These are phyloP conservation scores for Thuja plicata DNA, from an alignment of 83 land plant species.

Conservation along the genomic window DNA sequence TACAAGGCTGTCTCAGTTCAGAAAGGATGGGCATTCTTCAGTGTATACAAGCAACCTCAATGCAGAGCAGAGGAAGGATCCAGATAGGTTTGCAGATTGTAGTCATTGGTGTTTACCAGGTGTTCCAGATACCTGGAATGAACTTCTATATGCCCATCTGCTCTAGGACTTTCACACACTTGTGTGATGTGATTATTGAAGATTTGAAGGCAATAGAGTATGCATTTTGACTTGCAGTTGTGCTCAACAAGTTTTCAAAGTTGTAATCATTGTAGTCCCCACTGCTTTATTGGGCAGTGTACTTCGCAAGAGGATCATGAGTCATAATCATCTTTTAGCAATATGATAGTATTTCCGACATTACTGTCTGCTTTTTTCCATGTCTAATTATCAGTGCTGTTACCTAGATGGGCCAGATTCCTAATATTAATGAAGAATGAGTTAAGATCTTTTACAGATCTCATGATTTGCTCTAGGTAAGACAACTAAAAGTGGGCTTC, in stretches of 20 bases:
- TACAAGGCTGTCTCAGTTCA: conserved; percentile 40
- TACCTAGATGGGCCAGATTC: neutral
- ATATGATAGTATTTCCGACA: neutral
- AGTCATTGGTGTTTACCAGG: conserved; percentile 47
- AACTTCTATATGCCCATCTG: neutral
- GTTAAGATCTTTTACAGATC: neutral
- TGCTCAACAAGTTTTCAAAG: neutral
- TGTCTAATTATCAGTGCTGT: neutral
- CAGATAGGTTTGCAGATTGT: conserved; percentile 17
- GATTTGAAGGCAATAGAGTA: neutral
- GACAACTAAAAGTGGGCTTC: neutral
- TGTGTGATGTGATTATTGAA: neutral
- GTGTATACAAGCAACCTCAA: conserved; percentile 26
- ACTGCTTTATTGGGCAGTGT: neutral
- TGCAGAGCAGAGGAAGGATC: conserved; percentile 14
- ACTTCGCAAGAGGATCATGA: neutral
- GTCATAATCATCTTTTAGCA: neutral
- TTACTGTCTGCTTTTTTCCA: neutral
- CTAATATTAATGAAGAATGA: neutral
- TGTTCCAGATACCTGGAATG: conserved; percentile 45
- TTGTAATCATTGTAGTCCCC: neutral
- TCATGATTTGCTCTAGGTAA: neutral
- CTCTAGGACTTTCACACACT: neutral
- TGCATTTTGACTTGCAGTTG: neutral
- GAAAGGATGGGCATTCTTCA: conserved; percentile 67